Base-by-base conservation (phyloP, 106 monocot species). In the Hemerocallis citrina region DNA sequence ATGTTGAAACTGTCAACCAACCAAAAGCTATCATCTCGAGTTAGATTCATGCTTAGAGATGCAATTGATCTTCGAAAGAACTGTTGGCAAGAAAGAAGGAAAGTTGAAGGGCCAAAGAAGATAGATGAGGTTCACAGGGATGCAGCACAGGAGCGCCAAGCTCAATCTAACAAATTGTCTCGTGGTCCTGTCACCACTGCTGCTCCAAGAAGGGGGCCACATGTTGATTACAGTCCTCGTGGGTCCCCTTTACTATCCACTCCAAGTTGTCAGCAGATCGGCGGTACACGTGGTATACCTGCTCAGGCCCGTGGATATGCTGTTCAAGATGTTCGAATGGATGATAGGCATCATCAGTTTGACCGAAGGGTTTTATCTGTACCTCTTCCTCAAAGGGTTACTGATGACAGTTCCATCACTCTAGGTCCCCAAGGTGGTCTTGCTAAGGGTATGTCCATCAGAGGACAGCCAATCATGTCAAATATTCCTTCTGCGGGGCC, bases 121-220 rank as follows among this genome's bases (percentile, higher is more conserved):
- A 93, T 88, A 63, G 92, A 93, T 28, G 92, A 88, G 42, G 88
- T 93, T n/a, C 88, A 93, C 51, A 77, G 88, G 40, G 92, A 92
- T 76, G 92, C 92, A 19, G 92, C 79, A 52, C 84, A 84, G 61
- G 92, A 92, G 55, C 40, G 92, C 16, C 92, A 92, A 57, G 81
- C 81, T 57, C 92, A 92, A 64, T 17, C 87, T 57, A 75, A 70
- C 47, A 80, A 84, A 52, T 68, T 65, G 36, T 17, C 78, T 14
- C 88, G 92, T 51, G 81, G 84, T 25, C 59, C 87, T 59, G 64
- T 61, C 32, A 73, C 81, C 55, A 63, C 66, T 68, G 68, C 80
- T 32, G 52, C 55, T 5, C 47, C 62, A 66, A 79, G 79, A 60
- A 63, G 89, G 24, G 88, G 76, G 10, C 61, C 68, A 8, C 68